A percentile compares a stretch with the other conserved stretches of the same genome.
Conservation (phyloP, 805 yeast species). For the Nakazawaea ambrosiae region DNA sequence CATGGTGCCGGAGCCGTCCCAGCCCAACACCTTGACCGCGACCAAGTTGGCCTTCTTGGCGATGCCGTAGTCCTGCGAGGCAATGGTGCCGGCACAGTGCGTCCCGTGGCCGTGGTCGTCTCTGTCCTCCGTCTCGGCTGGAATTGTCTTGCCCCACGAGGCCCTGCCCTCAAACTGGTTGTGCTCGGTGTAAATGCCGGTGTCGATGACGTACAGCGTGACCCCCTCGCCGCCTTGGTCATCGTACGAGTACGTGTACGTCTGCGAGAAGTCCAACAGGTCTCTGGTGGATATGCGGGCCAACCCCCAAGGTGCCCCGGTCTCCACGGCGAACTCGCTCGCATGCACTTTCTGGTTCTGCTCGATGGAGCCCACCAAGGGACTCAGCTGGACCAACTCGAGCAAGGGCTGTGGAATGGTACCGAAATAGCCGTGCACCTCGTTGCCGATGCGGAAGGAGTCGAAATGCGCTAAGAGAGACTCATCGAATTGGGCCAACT, state of each 20-base stretch:
- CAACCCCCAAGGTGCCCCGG: conserved; percentile 71
- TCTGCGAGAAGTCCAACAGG: conserved; percentile 50
- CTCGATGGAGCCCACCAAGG: conserved; percentile 59
- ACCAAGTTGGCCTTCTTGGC: conserved; percentile 53
- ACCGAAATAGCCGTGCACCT: conserved; percentile 6
- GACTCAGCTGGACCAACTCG: conserved; percentile 17
- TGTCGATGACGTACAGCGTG: conserved; percentile 48
- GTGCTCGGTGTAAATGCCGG: conserved; percentile 48
- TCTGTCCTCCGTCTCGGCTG: conserved; percentile 40
- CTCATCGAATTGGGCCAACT: not conserved
- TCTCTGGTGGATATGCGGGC: conserved; percentile 64
- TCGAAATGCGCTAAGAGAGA: not conserved
- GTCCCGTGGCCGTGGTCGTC: conserved; percentile 61
- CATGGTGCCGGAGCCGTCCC: conserved; percentile 53
- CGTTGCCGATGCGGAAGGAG: conserved; percentile 6
- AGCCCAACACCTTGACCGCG: conserved; percentile 55
- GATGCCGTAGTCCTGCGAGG: conserved; percentile 49
- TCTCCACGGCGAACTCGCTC: conserved; percentile 42
- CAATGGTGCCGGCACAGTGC: conserved; percentile 64
- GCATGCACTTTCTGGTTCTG: conserved; percentile 50
- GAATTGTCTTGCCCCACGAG: conserved; percentile 52
- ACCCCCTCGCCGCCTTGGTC: conserved; percentile 55
- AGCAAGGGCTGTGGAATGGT: conserved; percentile 1
- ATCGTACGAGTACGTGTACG: conserved; percentile 55
- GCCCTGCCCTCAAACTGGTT: conserved; percentile 57